Evolutionary conservation across 1,139 yeast species (phyloP), one percentile per base, ranked within the genome.

Genomic region (Candida sp.): DNA sequence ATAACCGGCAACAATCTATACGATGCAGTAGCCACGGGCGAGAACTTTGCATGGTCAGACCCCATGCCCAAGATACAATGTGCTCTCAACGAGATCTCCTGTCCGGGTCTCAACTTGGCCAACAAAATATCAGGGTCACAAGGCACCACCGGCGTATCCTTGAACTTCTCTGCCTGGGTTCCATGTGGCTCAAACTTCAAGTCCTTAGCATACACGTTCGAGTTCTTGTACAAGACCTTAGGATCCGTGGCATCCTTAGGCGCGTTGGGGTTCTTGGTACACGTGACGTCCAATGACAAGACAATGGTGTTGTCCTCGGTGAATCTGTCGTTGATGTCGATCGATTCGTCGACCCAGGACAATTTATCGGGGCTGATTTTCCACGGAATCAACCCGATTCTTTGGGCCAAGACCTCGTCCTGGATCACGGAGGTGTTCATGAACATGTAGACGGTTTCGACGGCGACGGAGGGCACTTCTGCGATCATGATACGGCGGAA

Each of bases 21-120:
- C n/a, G 97, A 89, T 3, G 99, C 98, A 28, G 99, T 94, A 28
- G 97, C 84, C 8, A 94, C 99, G 3, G 99, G 99, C 5, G 98
- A 91, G 68, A 90, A 94, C 71, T 94, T 94, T 56, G 99, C 98
- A 69, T 94, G 99, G 67, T 94, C 99, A 33, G 91, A 75, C 49
- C 99, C 99, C 57, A 90, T 75, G 50, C 99, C 99, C 57, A 94
- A 80, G 39, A 93, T 78, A 67, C 98, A 96, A 72, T 92, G 97
- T 51, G 91, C 96, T 65, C 92, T 81, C 58, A 94, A 78, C 28
- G 94, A 84, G 57, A 94, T 93, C 70, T 94, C 98, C 74, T 94
- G 99, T 49, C 98, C 97, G 3, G 99, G 99, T 65, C 99, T 84
- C 64, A 94, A 77, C 71, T 94, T 96, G 51, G 97, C 97, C 53